Evolutionary conservation across 2,329 filamentous ascomycete genomes (phyloP).

Genomic region (Fusarium beomiforme): DNA sequence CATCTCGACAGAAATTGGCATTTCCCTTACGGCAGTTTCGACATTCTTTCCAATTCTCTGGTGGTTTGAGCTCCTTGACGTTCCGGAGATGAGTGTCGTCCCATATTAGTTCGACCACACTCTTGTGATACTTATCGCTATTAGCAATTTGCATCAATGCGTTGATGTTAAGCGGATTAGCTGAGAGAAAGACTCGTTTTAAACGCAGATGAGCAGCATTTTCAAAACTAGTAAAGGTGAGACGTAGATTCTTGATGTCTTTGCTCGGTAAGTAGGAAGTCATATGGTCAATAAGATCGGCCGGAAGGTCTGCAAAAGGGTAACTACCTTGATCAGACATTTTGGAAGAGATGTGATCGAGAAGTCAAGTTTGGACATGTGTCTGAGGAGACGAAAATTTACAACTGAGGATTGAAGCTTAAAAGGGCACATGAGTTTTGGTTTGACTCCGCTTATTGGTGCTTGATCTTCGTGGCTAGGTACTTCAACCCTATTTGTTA

Average conservation of each 20-base stretch:
- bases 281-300: background rate
- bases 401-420: background rate
- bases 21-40: too few species aligned
- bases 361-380: too few species aligned
- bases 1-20: too few species aligned
- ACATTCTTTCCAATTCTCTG: background rate
- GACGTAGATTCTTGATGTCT: slow-evolving; percentile 6
- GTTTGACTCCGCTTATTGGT: too few species aligned
- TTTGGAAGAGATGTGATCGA: too few species aligned
- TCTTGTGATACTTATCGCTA: slow-evolving; percentile 45
- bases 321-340: background rate
- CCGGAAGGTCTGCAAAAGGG: background rate
- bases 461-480: too few species aligned
- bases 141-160: slow-evolving; percentile 50
- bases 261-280: background rate
- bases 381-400: background rate
- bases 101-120: slow-evolving; percentile 53
- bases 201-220: background rate
- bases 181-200: slow-evolving; percentile 51
- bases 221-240: background rate
- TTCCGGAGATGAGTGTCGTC: slow-evolving; percentile 43
- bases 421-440: background rate
- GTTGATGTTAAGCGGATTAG: slow-evolving; percentile 50
- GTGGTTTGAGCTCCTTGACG: background rate
- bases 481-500: too few species aligned